Percentiles rank a stretch among this genome's conserved stretches.
Evolutionary conservation across 1,284 basidiomycete species (phyloP).

Genomic region (Butyriboletus appendiculatus): DNA sequence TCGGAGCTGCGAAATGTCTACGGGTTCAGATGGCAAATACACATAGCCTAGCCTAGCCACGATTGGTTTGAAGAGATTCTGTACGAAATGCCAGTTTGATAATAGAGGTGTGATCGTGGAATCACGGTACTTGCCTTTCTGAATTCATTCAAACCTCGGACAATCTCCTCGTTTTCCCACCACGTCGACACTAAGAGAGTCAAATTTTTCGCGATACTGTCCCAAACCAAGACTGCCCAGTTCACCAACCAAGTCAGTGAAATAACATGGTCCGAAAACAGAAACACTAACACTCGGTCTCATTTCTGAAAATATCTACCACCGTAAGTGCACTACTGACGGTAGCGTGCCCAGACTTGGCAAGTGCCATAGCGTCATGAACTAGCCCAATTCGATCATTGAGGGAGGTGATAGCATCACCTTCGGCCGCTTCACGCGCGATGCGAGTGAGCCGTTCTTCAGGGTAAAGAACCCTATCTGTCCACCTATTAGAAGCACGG

Average conservation of each 20-base stretch:
- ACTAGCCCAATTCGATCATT: conserved; percentile 89
- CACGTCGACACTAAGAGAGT: conserved; percentile 66
- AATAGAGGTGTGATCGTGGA: not conserved
- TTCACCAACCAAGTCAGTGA: conserved; percentile 5
- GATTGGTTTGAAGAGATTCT: conserved; percentile 79
- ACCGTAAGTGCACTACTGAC: conserved; percentile 79
- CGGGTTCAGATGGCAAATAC: conserved; percentile 66
- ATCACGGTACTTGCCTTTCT: conserved; percentile 48
- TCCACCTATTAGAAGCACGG: not conserved
- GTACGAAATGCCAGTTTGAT: conserved; percentile 2
- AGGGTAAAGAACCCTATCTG: conserved; percentile 88
- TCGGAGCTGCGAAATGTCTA: conserved; percentile 76
- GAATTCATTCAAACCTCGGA: conserved; percentile 64
- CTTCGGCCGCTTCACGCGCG: conserved; percentile 74
- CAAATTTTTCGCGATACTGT: conserved; percentile 60
- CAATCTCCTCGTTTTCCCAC: conserved; percentile 80
- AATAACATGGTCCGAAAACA: not conserved
- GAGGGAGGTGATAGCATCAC: conserved; percentile 67
- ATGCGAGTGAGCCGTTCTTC: conserved; percentile 81
- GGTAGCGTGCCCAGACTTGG: conserved; percentile 77
- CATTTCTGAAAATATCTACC: conserved; percentile 65
- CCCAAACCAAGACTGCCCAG: conserved; percentile 70
- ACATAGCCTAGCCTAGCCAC: conserved; percentile 84
- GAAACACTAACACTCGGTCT: conserved; percentile 68
- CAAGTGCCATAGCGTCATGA: conserved; percentile 78